phyloP scores from a whole-genome alignment of 208 protist species.

The Trypanosoma avium region DNA sequence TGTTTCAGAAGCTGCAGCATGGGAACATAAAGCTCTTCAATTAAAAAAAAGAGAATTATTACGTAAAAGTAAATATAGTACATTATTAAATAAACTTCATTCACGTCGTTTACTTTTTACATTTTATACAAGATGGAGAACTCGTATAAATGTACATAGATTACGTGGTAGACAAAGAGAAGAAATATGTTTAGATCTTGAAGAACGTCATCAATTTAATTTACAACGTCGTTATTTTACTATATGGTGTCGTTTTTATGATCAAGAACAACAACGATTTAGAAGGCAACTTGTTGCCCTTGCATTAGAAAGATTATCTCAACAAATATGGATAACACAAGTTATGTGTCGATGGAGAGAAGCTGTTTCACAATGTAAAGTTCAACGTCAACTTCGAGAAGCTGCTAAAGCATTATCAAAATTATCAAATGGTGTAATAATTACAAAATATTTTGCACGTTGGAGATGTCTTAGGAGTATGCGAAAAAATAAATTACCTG shows the following conservation, averaged over 20 bases:
- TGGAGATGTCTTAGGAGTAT: conserved; percentile 27
- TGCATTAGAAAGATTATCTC: conserved; percentile 45
- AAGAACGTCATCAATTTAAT: conserved; percentile 32
- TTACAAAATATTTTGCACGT: conserved; percentile 36
- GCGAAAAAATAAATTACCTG: neutral
- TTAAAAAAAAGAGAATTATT: conserved; percentile 60
- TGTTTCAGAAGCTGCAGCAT: conserved; percentile 61
- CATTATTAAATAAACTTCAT: conserved; percentile 58
- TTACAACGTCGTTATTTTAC: conserved; percentile 56
- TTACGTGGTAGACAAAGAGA: conserved; percentile 6
- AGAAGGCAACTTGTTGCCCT: conserved; percentile 38
- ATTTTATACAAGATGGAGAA: conserved; percentile 63
- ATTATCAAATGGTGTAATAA: conserved; percentile 12
- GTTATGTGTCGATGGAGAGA: conserved; percentile 51
- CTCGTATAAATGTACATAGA: conserved; percentile 18
- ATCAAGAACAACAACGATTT: conserved; percentile 52
- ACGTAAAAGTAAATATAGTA: conserved; percentile 57
- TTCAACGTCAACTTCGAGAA: conserved; percentile 7
- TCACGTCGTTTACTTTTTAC: conserved; percentile 54
- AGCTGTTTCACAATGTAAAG: conserved; percentile 13
- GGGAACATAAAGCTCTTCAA: conserved; percentile 49
- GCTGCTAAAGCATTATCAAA: conserved; percentile 28
- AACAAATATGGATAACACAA: conserved; percentile 31
- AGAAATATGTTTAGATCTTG: conserved; percentile 33
- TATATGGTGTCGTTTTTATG: conserved; percentile 70